A percentile compares a stretch with the other conserved stretches of the same genome.
Evolutionary conservation across 352 stramenopile species (phyloP).

Genomic region (Globisporangium recalcitrans): DNA sequence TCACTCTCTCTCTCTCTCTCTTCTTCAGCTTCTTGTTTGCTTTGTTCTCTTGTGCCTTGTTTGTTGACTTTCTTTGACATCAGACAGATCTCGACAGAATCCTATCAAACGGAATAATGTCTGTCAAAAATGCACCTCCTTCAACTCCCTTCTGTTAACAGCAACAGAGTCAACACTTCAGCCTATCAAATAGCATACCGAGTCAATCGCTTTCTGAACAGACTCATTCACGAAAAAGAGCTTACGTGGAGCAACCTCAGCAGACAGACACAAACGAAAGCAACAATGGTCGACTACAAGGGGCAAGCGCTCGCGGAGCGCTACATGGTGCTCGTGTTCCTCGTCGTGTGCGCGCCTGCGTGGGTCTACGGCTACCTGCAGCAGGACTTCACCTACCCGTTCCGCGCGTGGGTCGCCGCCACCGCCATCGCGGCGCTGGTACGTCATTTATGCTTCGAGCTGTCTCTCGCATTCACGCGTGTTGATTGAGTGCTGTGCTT

Average conservation of each 20-base stretch:
- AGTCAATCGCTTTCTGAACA: neutral
- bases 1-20: neutral
- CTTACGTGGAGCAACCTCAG: conserved; percentile 12
- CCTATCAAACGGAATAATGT: neutral
- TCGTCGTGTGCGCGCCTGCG: conserved; percentile 68
- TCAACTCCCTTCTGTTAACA: too few species aligned
- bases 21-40: conserved; percentile 3
- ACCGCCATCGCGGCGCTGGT: conserved; percentile 59
- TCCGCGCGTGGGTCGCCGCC: conserved; percentile 64
- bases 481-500: neutral
- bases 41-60: neutral
- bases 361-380: conserved; percentile 83
- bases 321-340: conserved; percentile 57
- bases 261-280: neutral
- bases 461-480: too few species aligned
- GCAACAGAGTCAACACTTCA: neutral
- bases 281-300: conserved; percentile 83
- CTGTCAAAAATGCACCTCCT: neutral
- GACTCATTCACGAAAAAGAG: conserved; percentile 2
- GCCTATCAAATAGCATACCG: neutral
- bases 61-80: neutral
- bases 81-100: neutral
- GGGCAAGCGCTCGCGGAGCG: conserved; percentile 67
- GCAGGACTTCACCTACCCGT: conserved; percentile 77
- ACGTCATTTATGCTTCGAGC: conserved; percentile 5